Percentiles rank a stretch among this genome's conserved stretches.
These are phyloP conservation scores for Naganishia friedmannii DNA, from an alignment of 768 basidiomycete species.

Conservation along the genomic window DNA sequence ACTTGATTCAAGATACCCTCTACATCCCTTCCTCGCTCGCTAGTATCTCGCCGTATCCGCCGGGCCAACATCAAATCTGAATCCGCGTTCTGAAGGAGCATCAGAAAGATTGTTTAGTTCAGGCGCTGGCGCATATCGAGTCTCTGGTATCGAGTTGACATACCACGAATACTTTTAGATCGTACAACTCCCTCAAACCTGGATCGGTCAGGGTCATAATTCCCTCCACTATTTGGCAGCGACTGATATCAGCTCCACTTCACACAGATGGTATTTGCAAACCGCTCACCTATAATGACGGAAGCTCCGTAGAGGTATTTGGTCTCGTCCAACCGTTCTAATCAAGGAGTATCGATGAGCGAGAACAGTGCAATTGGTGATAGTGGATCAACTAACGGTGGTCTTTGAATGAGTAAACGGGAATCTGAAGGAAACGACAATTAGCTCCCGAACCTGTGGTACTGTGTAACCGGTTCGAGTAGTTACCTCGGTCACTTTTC, in stretches of 20 bases:
- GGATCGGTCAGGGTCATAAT: slow-evolving; percentile 86
- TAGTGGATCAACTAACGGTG: slow-evolving; percentile 63
- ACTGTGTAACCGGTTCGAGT: background rate
- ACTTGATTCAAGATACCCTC: slow-evolving; percentile 75
- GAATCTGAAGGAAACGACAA: slow-evolving; percentile 68
- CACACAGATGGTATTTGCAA: background rate
- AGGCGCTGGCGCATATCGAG: background rate
- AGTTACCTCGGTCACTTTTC: slow-evolving; percentile 59
- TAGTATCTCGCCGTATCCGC: slow-evolving; percentile 78
- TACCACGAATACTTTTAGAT: slow-evolving; percentile 67
- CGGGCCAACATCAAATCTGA: slow-evolving; percentile 96
- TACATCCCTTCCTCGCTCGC: slow-evolving; percentile 79
- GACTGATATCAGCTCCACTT: background rate
- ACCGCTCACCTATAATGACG: slow-evolving; percentile 67
- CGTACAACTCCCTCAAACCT: slow-evolving; percentile 72
- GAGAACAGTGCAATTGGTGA: background rate
- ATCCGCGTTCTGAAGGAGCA: slow-evolving; percentile 56
- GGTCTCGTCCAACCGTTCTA: slow-evolving; percentile 52
- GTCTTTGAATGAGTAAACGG: slow-evolving; percentile 86
- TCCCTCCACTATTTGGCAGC: slow-evolving; percentile 66
- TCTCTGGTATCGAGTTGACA: slow-evolving; percentile 17
- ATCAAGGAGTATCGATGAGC: background rate
- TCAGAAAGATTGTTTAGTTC: background rate
- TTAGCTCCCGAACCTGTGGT: background rate
- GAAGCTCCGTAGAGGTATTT: slow-evolving; percentile 91